Percentiles rank a stretch among this genome's conserved stretches.
Conservation (phyloP, 1,284 basidiomycete species). For the Neonothopanus nambi region DNA sequence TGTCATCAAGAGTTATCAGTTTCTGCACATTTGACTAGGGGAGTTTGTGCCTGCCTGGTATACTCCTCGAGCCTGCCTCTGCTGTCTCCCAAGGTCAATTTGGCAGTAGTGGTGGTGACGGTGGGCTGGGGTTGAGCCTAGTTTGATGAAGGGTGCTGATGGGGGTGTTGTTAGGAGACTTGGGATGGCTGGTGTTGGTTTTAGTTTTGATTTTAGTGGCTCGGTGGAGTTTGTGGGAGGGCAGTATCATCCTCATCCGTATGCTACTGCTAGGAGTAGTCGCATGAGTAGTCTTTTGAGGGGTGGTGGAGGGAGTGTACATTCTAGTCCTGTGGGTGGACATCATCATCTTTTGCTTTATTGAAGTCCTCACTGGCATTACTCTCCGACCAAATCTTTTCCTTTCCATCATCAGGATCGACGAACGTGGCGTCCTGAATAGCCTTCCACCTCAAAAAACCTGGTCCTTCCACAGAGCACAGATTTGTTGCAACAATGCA, state of each 20-base stretch:
- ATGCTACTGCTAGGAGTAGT: conserved; percentile 9
- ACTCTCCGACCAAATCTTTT: too few relatives aligned
- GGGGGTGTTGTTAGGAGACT: conserved; percentile 9
- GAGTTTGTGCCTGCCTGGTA: conserved; percentile 45
- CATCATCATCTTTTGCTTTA: conserved; percentile 36
- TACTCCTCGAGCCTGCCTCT: conserved; percentile 32
- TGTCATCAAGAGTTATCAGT: too few relatives aligned
- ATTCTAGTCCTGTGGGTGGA: conserved; percentile 24
- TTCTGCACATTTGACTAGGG: conserved; percentile 66
- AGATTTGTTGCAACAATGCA: too few relatives aligned
- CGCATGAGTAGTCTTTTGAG: conserved; percentile 10
- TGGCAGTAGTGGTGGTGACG: too few relatives aligned
- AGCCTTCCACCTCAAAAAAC: too few relatives aligned
- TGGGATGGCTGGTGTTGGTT: neutral
- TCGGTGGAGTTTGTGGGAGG: neutral
- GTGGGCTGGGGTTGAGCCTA: conserved; percentile 32
- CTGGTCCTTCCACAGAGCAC: too few relatives aligned
- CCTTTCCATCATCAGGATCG: too few relatives aligned
- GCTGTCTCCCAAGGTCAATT: conserved; percentile 12
- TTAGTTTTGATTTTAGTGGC: neutral
- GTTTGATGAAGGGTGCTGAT: conserved; percentile 16
- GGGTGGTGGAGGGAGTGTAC: conserved; percentile 15
- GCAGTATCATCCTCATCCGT: conserved; percentile 16
- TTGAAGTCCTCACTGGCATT: too few relatives aligned
- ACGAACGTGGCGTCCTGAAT: too few relatives aligned